Base-by-base conservation (phyloP, 2,329 filamentous ascomycete species). In the Calonectria hongkongensis region DNA sequence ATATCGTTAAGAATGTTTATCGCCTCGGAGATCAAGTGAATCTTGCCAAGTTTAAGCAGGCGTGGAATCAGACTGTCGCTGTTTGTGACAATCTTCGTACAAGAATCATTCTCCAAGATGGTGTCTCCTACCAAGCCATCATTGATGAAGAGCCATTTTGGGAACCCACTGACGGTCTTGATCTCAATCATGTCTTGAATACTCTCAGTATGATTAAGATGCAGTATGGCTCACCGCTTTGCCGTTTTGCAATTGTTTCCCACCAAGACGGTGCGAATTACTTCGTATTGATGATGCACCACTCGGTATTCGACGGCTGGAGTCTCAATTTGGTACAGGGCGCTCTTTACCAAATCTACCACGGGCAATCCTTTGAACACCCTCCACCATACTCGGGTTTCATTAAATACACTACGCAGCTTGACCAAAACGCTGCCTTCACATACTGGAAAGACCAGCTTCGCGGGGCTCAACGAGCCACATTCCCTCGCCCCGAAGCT, bases 221-320 rank as follows among this genome's bases (percentile, higher is more conserved):
- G 54, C 28, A 62, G 3, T 68, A 68, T 28, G 65, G 65, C n/a
- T 33, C 65, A 2, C 51, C 27, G n/a, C 65, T 68, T 12, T 68
- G 66, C 36, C 43, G 54, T 1, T 62, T 41, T 25, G 54, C 51
- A 4, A 25, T 62, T 16, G 33, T 68, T 7, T 16, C 21, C 15
- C 43, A 68, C 21, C 30, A 41, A 3, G 8, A 12, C 8, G 33
- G 33, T 5, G 5, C n/a, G 0, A 41, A 13, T 8, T 60, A 68
- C 21, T 68, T 68, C 25, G 30, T 62, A 1, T 30, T 68, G 8
- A 50, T 68, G 27, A 36, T 68, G n/a, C 66, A 68, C 21, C 66
- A 68, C 30, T 25, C 66, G 1, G 33, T 68, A 21, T 68, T 68
- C 43, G 66, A 68, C 28, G 66, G 66, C 16, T 68, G 66, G 66